These are phyloP conservation scores for Neofusicoccum kwambonambiense DNA, from an alignment of 2,329 filamentous ascomycete species.

Conservation along the genomic window DNA sequence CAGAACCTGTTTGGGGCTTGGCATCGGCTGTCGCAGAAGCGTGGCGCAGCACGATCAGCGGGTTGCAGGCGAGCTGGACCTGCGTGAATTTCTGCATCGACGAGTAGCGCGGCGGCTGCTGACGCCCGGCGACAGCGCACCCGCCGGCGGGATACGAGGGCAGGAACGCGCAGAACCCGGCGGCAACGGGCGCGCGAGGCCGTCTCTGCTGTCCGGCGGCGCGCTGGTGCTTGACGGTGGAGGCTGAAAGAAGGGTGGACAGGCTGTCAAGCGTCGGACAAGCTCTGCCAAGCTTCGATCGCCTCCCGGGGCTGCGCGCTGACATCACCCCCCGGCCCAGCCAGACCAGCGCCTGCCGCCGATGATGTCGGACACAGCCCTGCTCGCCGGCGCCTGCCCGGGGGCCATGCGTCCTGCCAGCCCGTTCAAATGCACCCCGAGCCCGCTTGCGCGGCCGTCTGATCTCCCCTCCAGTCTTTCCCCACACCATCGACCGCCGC, in stretches of 20 bases:
- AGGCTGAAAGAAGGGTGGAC: not conserved
- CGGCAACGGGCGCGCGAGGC: not conserved
- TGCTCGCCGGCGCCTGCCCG: not conserved
- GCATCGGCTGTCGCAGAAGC: not conserved
- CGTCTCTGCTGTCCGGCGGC: too few relatives aligned
- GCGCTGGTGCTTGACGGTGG: not conserved
- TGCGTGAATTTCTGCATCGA: not conserved
- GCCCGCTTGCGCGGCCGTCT: not conserved
- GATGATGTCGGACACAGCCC: not conserved
- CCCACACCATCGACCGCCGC: not conserved
- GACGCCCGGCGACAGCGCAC: not conserved
- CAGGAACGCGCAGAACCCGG: not conserved
- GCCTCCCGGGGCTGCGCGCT: not conserved
- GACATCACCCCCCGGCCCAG: not conserved
- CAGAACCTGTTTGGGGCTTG: not conserved
- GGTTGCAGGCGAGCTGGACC: not conserved
- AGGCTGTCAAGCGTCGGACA: not conserved
- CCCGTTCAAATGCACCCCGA: not conserved
- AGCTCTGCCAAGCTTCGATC: constrained; percentile 4
- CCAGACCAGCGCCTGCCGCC: not conserved
- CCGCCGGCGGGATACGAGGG: not conserved
- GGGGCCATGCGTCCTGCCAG: not conserved
- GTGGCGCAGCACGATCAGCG: not conserved
- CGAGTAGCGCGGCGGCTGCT: not conserved
- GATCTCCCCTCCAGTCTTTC: not conserved